A percentile compares a stretch with the other conserved stretches of the same genome.
These are phyloP conservation scores for Euphorbia pulcherrima DNA, from an alignment of 345 rosid species.

Conservation along the genomic window DNA sequence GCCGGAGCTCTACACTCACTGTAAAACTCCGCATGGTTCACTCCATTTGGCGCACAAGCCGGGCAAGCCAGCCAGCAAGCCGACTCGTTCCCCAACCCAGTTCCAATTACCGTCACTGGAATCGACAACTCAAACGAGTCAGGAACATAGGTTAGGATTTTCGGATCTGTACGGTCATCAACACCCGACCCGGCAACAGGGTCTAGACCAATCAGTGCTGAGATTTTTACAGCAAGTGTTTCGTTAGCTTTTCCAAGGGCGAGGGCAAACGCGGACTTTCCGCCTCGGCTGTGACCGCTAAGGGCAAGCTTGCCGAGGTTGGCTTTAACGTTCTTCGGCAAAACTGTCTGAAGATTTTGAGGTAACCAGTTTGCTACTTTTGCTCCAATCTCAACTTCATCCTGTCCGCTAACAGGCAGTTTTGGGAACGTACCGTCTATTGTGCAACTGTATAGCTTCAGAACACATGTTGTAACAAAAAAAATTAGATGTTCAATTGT, in stretches of 20 bases:
- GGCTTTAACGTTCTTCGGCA: constrained; percentile 9
- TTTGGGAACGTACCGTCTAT: background rate
- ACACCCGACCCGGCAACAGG: constrained; percentile 28
- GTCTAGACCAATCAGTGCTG: constrained; percentile 31
- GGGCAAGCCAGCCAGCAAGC: background rate
- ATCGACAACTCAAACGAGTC: constrained; percentile 24
- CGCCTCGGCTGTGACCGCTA: constrained; percentile 44
- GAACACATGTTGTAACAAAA: too few relatives aligned
- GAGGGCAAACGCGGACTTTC: constrained; percentile 32
- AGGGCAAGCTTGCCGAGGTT: constrained; percentile 22
- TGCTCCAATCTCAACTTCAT: constrained; percentile 28
- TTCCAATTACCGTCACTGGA: constrained; percentile 31
- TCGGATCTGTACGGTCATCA: constrained; percentile 1
- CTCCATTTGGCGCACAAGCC: constrained; percentile 28
- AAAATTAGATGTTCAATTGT: background rate
- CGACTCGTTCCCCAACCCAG: constrained; percentile 23
- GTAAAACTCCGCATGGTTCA: constrained; percentile 33
- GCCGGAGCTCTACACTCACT: constrained; percentile 25
- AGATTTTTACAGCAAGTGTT: background rate
- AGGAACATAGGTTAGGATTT: constrained; percentile 22
- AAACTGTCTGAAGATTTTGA: constrained; percentile 8
- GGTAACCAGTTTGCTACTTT: constrained; percentile 33
- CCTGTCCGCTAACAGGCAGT: constrained; percentile 11
- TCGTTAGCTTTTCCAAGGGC: constrained; percentile 23
- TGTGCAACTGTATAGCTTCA: background rate